phyloP scores from a whole-genome alignment of 768 basidiomycete genomes.

The Filobasidium wieringae region DNA sequence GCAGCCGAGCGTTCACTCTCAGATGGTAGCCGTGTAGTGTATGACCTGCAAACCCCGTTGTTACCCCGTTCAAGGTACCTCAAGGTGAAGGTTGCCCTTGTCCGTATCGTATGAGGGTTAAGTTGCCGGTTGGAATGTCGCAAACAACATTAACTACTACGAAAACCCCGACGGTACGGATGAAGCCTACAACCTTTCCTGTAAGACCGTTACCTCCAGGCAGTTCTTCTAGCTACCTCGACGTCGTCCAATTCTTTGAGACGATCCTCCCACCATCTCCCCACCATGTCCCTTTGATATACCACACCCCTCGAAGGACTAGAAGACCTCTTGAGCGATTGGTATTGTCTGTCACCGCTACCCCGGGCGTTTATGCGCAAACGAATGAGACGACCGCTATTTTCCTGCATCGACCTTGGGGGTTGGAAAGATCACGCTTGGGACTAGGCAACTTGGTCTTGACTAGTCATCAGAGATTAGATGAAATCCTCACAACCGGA shows the following conservation, averaged over 20 bases:
- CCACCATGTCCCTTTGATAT: slow-evolving; percentile 4
- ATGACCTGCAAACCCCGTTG: too few species aligned
- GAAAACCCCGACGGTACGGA: too few species aligned
- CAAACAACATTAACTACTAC: too few species aligned
- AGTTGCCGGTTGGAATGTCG: too few species aligned
- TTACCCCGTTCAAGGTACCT: too few species aligned
- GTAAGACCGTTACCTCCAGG: too few species aligned
- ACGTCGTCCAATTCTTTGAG: background rate
- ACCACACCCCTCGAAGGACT: background rate
- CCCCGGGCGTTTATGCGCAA: background rate
- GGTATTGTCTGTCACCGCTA: slow-evolving; percentile 5
- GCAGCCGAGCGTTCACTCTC: too few species aligned
- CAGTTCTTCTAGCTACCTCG: too few species aligned
- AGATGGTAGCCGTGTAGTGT: too few species aligned
- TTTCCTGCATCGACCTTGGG: slow-evolving; percentile 9
- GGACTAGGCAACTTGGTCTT: background rate
- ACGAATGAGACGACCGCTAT: background rate
- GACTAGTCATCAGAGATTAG: slow-evolving; percentile 8
- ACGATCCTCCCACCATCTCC: background rate
- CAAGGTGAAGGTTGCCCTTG: too few species aligned
- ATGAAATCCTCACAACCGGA: slow-evolving; percentile 10
- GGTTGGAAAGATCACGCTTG: background rate
- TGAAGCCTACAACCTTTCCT: too few species aligned
- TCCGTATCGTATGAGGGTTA: too few species aligned
- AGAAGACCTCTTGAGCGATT: background rate